Conservation (phyloP, 2,329 filamentous ascomycete genomes). For the Claviceps sorghi region DNA sequence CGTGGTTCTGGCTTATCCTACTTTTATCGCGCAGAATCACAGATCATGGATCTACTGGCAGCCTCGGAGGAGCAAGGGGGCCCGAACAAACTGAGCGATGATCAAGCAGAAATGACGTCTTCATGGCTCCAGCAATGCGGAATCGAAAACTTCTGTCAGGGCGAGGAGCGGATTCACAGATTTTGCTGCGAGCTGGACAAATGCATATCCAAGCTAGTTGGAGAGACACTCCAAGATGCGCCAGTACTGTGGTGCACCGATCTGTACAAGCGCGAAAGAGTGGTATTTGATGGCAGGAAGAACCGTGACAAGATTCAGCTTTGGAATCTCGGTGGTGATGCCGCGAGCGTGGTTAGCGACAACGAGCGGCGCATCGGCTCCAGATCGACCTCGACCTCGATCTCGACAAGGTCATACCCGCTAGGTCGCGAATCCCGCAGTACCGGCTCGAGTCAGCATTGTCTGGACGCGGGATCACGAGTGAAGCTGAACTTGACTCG, state of each 20-base stretch:
- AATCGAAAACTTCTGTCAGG: conserved; percentile 86
- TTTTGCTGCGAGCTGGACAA: conserved; percentile 83
- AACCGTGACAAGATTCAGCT: conserved; percentile 31
- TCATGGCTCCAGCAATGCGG: conserved; percentile 70
- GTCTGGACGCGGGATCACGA: conserved; percentile 49
- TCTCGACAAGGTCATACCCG: conserved; percentile 32
- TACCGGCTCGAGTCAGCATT: conserved; percentile 52
- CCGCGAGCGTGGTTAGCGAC: conserved; percentile 40
- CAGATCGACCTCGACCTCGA: conserved; percentile 14
- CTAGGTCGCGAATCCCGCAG: conserved; percentile 43
- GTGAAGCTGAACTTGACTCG: conserved; percentile 43
- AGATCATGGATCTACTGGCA: conserved; percentile 76
- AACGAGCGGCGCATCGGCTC: conserved; percentile 32
- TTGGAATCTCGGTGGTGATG: conserved; percentile 31
- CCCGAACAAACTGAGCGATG: conserved; percentile 89
- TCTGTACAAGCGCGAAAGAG: conserved; percentile 66
- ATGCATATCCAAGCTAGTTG: conserved; percentile 73
- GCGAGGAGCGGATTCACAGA: conserved; percentile 86
- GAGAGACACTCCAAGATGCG: conserved; percentile 68
- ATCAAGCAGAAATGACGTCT: conserved; percentile 73
- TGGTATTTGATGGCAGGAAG: conserved; percentile 36
- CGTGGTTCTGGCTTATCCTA: conserved; percentile 42
- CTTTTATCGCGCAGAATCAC: conserved; percentile 66
- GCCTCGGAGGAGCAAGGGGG: conserved; percentile 73
- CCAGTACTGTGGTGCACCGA: conserved; percentile 89